Evolutionary conservation across 2,329 filamentous ascomycete species (phyloP).

Genomic region (Venturiaceae sp.): DNA sequence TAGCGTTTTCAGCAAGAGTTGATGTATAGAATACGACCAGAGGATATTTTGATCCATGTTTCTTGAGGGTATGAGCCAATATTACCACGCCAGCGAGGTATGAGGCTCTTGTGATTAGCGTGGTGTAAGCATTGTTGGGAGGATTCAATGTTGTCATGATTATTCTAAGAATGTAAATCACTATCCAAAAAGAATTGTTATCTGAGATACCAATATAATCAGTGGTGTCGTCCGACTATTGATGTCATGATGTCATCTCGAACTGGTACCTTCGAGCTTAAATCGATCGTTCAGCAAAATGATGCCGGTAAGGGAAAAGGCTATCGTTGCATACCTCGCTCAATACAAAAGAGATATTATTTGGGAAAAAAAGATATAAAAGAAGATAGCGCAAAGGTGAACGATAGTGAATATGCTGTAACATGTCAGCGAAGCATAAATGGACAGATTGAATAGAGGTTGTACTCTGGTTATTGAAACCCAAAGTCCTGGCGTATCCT

Average conservation of each 20-base stretch:
- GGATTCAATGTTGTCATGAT: background rate
- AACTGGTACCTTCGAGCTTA: background rate
- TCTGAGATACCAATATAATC: background rate
- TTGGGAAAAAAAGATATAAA: too few relatives aligned
- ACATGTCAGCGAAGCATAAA: too few relatives aligned
- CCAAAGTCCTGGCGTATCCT: too few relatives aligned
- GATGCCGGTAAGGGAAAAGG: too few relatives aligned
- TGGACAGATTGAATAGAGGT: too few relatives aligned
- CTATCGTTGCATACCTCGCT: too few relatives aligned
- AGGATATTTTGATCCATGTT: conserved; percentile 35
- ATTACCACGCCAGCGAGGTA: conserved; percentile 44
- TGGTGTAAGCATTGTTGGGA: conserved; percentile 33
- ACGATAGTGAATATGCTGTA: too few relatives aligned
- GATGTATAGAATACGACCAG: conserved; percentile 41
- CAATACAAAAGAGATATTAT: too few relatives aligned
- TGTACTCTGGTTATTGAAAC: too few relatives aligned
- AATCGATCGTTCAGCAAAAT: background rate
- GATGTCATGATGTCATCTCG: background rate
- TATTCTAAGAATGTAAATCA: background rate
- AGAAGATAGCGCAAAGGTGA: too few relatives aligned
- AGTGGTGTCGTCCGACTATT: background rate
- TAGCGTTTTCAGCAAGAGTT: conserved; percentile 27
- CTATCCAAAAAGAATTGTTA: too few relatives aligned
- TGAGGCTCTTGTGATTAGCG: conserved; percentile 40
- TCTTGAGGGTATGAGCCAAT: conserved; percentile 38